Evolutionary conservation across 2,329 filamentous ascomycete species (phyloP), one percentile per base, ranked within the genome.

Genomic region (Hymenoscyphus infarciens): DNA sequence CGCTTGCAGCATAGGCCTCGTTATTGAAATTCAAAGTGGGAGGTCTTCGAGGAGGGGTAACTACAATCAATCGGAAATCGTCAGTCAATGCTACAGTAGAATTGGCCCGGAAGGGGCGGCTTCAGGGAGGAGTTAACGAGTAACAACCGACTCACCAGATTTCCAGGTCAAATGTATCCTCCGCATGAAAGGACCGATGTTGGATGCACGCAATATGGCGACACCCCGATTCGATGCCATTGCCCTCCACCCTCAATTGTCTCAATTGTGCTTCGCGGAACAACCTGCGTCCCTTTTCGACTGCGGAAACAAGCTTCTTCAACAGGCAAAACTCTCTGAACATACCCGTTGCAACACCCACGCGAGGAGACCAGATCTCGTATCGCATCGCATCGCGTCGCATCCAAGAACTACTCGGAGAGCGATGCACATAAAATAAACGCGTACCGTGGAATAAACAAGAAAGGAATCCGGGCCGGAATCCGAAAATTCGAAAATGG

Each of bases 271-370:
- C 42, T 49, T 49, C 52, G 29, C 52, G 52, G 22, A 58, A 45
- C 11, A 25, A 49, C 11, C 35, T 35, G 22, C 56, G 22, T 57
- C 55, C 11, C 11, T 11, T 16, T 10, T 45, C 22, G 31, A 45
- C 38, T 49, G 27, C 57, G 52, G 31, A 56, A 56, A 55, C 38
- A 45, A 39, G 19, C 52, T 42, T 56, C 33, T 31, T 35, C 15
- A 54, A 59, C 22, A 66, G 59, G 61, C 61, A 63, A 59, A 61
- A 61, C 13, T 42, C n/a, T 27, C 33, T 16, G n/a, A 15, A 49
- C 56, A 63, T 60, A 63, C 38, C 61, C 61, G 63, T 55, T n/a
- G 57, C 53, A 62, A 62, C 61, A 66, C 7, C 61, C 61, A 63
- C 42, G 56, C 35, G 60, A 63, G 45, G 61, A 54, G 54, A 27